Evolutionary conservation across 306 rosid species (phyloP), one percentile per base, ranked within the genome.

Genomic region (Betula pendula): DNA sequence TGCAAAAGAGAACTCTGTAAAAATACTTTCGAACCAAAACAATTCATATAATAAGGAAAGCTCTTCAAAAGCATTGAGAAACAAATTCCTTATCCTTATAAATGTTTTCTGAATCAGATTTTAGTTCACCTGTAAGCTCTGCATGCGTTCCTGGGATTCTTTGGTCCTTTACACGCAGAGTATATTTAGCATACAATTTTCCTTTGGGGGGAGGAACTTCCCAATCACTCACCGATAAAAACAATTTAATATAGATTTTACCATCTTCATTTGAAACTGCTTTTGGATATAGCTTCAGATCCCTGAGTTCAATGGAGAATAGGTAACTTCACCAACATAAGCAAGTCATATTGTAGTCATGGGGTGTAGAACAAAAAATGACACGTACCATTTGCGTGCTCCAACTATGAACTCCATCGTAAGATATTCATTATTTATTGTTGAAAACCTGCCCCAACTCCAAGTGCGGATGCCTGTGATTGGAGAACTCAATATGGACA

Each of bases 321-420:
- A 9, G 5, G 8, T 17, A n/a, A 17, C 29, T 10, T 2, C 38
- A 19, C 17, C 10, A 3, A 0, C 4, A 15, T 16, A 52, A 8
- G 2, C 12, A 0, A 10, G 8, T 44, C 31, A 19, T n/a, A 69
- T 20, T n/a, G 22, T 24, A 69, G 6, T 48, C 19, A 22, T 27
- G 2, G n/a, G 13, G 31, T 72, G 25, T 19, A 14, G 8, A 38
- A 31, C 10, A 11, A 12, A 19, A 8, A 33, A 35, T 4, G 8
- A 52, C 22, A 42, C 35, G 3, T 72, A 60, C 78, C 78, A 60
- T 62, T 74, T 29, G 58, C 66, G 66, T 16, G 47, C 78, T 19
- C 70, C 78, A 27, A 38, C 47, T 16, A 6, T 53, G 35, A 74
- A 45, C 14, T 10, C 31, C 1, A 8, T 8, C 2, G 47, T 0